Conservation (phyloP, 2,329 filamentous ascomycete genomes). For the Aspergillus spinulosporus region DNA sequence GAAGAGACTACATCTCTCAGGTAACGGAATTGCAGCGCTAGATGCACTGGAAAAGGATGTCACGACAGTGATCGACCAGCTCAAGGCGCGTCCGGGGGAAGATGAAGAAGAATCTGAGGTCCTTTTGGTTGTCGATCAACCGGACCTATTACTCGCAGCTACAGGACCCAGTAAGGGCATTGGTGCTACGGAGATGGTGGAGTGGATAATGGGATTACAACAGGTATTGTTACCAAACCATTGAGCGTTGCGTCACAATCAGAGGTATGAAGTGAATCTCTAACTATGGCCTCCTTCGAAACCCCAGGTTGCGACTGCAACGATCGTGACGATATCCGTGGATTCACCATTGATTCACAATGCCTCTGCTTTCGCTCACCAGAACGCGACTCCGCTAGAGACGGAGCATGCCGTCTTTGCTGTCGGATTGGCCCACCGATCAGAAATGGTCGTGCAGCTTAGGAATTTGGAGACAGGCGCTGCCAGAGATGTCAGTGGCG, state of each 20-base stretch:
- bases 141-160: slow-evolving; percentile 65
- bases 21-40: slow-evolving; percentile 31
- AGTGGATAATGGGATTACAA: slow-evolving; percentile 60
- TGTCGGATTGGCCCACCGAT: slow-evolving; percentile 71
- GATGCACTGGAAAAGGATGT: slow-evolving; percentile 40
- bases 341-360: slow-evolving; percentile 69
- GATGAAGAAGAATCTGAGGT: slow-evolving; percentile 36
- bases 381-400: slow-evolving; percentile 65
- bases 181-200: slow-evolving; percentile 49
- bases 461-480: slow-evolving; percentile 80
- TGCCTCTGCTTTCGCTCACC: slow-evolving; percentile 34
- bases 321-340: slow-evolving; percentile 68
- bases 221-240: slow-evolving; percentile 53
- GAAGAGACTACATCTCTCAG: slow-evolving; percentile 33
- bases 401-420: slow-evolving; percentile 69
- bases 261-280: background rate
- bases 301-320: slow-evolving; percentile 61
- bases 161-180: slow-evolving; percentile 50
- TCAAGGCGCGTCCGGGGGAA: slow-evolving; percentile 24
- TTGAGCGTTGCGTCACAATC: background rate
- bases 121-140: slow-evolving; percentile 65
- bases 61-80: slow-evolving; percentile 31
- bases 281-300: slow-evolving; percentile 7
- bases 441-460: slow-evolving; percentile 67
- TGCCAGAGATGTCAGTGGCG: slow-evolving; percentile 88